phyloP scores from a whole-genome alignment of 1,284 basidiomycete genomes.

The Apiotrichum brassicae region DNA sequence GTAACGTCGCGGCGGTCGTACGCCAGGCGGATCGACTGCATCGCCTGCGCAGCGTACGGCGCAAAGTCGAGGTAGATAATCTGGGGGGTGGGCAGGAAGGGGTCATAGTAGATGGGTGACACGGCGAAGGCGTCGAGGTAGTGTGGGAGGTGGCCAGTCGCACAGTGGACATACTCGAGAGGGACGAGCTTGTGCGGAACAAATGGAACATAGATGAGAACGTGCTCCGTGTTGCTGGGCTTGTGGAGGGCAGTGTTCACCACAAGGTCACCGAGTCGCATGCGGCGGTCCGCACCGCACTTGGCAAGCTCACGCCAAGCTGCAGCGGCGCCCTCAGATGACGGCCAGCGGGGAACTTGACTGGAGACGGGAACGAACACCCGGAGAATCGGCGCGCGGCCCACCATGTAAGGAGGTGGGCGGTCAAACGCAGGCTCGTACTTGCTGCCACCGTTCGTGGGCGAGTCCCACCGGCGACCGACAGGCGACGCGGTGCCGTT shows the following conservation, averaged over 20 bases:
- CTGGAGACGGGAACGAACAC: constrained; percentile 44
- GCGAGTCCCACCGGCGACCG: constrained; percentile 16
- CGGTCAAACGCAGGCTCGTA: constrained; percentile 43
- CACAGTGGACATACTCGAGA: constrained; percentile 37
- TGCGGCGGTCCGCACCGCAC: constrained; percentile 40
- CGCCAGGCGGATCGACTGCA: constrained; percentile 38
- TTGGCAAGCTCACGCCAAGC: constrained; percentile 43
- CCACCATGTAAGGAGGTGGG: constrained; percentile 39
- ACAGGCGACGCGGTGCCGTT: constrained; percentile 21
- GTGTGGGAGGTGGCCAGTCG: constrained; percentile 39
- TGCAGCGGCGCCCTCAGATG: constrained; percentile 37
- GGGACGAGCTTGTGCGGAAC: constrained; percentile 41
- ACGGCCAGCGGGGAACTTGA: constrained; percentile 40
- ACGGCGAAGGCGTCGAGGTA: constrained; percentile 43
- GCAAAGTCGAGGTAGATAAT: constrained; percentile 44
- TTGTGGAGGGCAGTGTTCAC: constrained; percentile 43
- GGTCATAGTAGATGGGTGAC: constrained; percentile 46
- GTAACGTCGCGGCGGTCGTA: constrained; percentile 45
- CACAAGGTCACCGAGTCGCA: constrained; percentile 44
- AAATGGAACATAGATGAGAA: constrained; percentile 39
- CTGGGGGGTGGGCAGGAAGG: constrained; percentile 42
- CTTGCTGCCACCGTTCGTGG: constrained; percentile 9
- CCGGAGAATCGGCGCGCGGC: constrained; percentile 41
- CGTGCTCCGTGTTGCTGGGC: constrained; percentile 35
- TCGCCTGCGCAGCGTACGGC: constrained; percentile 36